Conservation (phyloP, 2,329 filamentous ascomycete species). For the Calonectria multiphialidica region DNA sequence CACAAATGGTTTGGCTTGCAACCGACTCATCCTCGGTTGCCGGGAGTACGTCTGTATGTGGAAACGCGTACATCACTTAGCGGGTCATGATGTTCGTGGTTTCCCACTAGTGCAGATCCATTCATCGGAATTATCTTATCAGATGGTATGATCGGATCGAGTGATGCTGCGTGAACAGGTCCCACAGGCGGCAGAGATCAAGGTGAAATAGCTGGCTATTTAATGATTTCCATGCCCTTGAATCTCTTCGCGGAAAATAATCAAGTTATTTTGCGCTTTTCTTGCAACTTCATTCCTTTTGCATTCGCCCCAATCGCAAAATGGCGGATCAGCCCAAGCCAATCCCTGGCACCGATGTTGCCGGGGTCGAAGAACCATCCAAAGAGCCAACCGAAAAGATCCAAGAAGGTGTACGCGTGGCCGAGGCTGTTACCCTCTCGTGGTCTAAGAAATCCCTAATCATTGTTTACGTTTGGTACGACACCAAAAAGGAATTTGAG, state of each 20-base stretch:
- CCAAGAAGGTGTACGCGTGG: constrained; percentile 2
- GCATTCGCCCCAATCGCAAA: too few relatives aligned
- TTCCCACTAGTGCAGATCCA: neutral
- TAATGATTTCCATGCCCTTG: neutral
- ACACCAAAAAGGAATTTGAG: too few relatives aligned
- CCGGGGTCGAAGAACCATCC: neutral
- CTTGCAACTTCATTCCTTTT: neutral
- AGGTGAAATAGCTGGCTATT: neutral
- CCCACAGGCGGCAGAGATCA: too few relatives aligned
- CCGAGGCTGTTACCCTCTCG: constrained; percentile 8
- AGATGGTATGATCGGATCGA: neutral
- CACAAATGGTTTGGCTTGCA: neutral
- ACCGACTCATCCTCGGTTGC: neutral
- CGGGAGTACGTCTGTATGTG: neutral
- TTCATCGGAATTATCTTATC: neutral
- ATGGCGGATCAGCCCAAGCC: neutral
- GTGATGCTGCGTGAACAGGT: neutral
- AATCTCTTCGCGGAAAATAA: neutral
- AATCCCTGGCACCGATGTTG: neutral
- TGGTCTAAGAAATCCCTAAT: constrained; percentile 13
- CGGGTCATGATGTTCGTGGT: constrained; percentile 9
- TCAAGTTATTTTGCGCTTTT: neutral
- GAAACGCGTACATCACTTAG: neutral
- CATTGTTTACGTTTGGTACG: neutral
- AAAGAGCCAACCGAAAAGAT: neutral